Base-by-base conservation (phyloP, 2,329 filamentous ascomycete species). In the Ceratocystis eucalypticola region DNA sequence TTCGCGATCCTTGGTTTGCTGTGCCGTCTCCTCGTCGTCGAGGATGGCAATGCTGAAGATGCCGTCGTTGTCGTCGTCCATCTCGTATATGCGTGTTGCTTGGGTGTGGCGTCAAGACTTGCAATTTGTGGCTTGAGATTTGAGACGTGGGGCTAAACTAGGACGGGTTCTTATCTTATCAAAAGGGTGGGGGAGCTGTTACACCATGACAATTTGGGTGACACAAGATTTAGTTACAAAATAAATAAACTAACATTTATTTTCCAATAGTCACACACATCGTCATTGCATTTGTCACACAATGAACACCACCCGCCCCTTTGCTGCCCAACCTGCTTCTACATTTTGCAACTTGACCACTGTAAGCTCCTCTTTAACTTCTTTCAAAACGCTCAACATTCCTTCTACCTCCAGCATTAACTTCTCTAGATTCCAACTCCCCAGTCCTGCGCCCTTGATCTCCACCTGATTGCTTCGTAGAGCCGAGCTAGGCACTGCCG, bases 401-500 rank as follows among this genome's bases (percentile, higher is more conserved):
- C 69, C 71, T 5, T 55, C 59, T 3, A 70, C 67, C 68, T 72
- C 72, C 22, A 62, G 62, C 12, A 65, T 70, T 3, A 70, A 70
- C 20, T 74, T 72, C 7, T 68, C 63, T 57, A 76, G 68, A 15
- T 71, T 70, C 77, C 77, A 80, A 2, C 76, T 73, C 0, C 80
- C 79, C 0, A 77, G 76, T 0, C 79, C 80, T 0, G 79, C 72
- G 0, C 80, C 80, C 8, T 77, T 71, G 37, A 82, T 70, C 1
- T 77, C 80, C 3, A 84, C 72, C 64, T 81, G 75, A 70, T 79
- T 79, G 25, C 77, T 76, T 67, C 82, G 73, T 68, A 84, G 71
- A 5, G 80, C 69, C 3, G 75, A 73, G 0, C 76, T 75, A 0
- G 79, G 76, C 8, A 83, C 71, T 5, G 70, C 68, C 0, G 77